Evolutionary conservation across 306 rosid genomes (phyloP), one percentile per base, ranked within the genome.

Genomic region (Psophocarpus tetragonolobus): DNA sequence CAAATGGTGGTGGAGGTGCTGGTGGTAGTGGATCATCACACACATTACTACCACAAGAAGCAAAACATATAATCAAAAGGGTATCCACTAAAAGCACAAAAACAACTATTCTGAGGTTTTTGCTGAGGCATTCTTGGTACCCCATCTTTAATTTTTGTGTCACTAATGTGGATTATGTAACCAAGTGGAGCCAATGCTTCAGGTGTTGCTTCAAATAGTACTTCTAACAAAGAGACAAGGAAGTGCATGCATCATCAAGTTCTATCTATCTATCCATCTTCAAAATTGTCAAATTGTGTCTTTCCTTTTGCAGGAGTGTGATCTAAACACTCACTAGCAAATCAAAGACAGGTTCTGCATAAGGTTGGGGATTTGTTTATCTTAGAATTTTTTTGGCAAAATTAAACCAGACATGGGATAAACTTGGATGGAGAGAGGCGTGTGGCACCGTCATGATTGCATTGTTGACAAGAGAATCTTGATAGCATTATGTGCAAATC

Each of bases 1-100:
- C 98, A 91, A 90, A 78, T 73, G 81, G 21, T 90, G 92, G 98
- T 91, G 97, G 93, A 87, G 81, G 79, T 75, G 71, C 76, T 90
- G 92, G 96, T 91, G 97, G 84, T 86, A 85, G 91, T 87, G 91
- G 87, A 88, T 81, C 87, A 79, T 92, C 85, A 85, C 77, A 36
- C 82, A 78, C 75, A 83, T 57, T 79, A 80, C 75, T 81, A 50
- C 81, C 84, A 75, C 78, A 82, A 79, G 79, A 71, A 82, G 79
- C 74, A 71, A 65, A 58, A 50, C 86, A 85, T 56, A 48, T 64
- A 82, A 82, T 66, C 74, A 71, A 75, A 83, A 65, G 75, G 78
- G 83, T 41, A 66, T 82, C 85, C 87, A 82, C 82, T 72, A 60
- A 77, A 81, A 56, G 47, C 64, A 42, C 78, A 44, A 35, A 42